phyloP scores from a whole-genome alignment of 768 basidiomycete species.

The Tephrocybe rancida region DNA sequence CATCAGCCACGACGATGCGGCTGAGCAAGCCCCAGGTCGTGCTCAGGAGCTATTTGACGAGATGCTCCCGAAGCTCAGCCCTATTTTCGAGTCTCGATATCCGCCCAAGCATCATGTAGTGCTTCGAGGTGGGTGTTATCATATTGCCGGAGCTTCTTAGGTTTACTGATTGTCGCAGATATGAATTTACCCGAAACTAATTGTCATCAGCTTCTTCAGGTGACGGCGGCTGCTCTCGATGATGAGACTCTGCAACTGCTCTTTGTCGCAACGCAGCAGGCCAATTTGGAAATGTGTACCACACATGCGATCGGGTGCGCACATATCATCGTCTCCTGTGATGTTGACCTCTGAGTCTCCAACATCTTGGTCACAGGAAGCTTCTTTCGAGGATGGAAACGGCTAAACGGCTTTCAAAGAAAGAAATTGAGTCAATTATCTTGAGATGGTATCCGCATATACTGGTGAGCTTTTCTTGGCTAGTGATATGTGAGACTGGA shows the following conservation, averaged over 20 bases:
- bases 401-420: not conserved
- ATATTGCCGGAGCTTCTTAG: not conserved
- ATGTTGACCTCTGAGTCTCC: not conserved
- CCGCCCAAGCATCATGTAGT: constrained; percentile 6
- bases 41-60: constrained; percentile 8
- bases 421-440: constrained; percentile 9
- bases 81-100: constrained; percentile 12
- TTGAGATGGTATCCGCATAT: constrained; percentile 16
- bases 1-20: constrained; percentile 4
- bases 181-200: constrained; percentile 4
- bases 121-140: constrained; percentile 7
- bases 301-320: constrained; percentile 11
- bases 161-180: not conserved
- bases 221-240: constrained; percentile 11
- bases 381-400: constrained; percentile 10
- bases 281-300: constrained; percentile 10
- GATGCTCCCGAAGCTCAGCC: not conserved
- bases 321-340: not conserved
- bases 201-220: constrained; percentile 6
- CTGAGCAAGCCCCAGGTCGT: not conserved
- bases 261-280: constrained; percentile 11
- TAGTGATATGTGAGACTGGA: not conserved
- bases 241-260: constrained; percentile 14
- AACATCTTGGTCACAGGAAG: constrained; percentile 2
- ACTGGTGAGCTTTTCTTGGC: constrained; percentile 3